Percentiles rank a stretch among this genome's conserved stretches.
phyloP scores from a whole-genome alignment of 306 rosid genomes.

The Medicago arabica region DNA sequence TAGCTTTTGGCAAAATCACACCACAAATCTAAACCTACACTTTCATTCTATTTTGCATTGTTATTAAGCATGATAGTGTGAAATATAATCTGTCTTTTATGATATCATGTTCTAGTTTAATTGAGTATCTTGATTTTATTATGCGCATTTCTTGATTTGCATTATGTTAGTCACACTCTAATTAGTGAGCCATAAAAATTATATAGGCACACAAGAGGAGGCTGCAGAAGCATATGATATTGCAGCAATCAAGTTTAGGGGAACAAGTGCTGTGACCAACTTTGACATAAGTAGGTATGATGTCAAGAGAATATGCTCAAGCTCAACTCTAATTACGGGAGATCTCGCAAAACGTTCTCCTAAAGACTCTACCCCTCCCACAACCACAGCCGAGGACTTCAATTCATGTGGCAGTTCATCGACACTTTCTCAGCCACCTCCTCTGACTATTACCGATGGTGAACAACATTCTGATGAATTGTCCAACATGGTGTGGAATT shows the following conservation, averaged over 20 bases:
- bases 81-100: background rate
- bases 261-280: constrained; percentile 95
- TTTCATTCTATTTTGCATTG: too few species aligned
- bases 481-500: constrained; percentile 76
- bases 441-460: constrained; percentile 50
- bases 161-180: constrained; percentile 6
- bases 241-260: constrained; percentile 98
- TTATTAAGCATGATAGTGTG: too few species aligned
- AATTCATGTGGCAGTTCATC: constrained; percentile 51
- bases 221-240: constrained; percentile 99
- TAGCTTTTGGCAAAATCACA: too few species aligned
- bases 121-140: too few species aligned
- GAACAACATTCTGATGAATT: constrained; percentile 63
- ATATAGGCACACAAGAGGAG: constrained; percentile 93
- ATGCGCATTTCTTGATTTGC: constrained; percentile 3
- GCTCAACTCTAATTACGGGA: constrained; percentile 84
- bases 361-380: constrained; percentile 36
- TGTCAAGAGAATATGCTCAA: constrained; percentile 97
- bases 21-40: too few species aligned
- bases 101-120: constrained; percentile 17
- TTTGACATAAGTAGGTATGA: constrained; percentile 93
- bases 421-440: constrained; percentile 60
- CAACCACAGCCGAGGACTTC: constrained; percentile 45
- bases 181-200: background rate
- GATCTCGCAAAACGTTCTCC: constrained; percentile 86